Base-by-base conservation (phyloP, 2,329 filamentous ascomycete genomes). In the Pseudocercospora fuligena region DNA sequence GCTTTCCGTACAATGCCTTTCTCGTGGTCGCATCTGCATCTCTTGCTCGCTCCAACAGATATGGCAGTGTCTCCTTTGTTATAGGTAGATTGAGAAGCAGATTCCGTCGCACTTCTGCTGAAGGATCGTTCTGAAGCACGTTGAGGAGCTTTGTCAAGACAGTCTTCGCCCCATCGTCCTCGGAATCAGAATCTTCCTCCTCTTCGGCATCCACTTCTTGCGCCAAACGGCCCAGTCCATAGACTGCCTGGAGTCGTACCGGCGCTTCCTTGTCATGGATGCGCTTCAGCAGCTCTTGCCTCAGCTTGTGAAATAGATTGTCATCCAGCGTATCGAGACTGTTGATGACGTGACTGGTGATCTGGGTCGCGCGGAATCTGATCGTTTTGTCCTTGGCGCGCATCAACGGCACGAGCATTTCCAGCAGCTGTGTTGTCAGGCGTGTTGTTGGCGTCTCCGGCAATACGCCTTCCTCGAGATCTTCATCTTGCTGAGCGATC, bases 181-280 rank as follows among this genome's bases (percentile, higher is more conserved):
- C 89, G 64, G 90, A 88, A 66, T 89, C 90, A 43, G 89, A 89
- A 54, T 93, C 90, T 11, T 90, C 87, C 14, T 84, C 79, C 69
- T 92, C 87, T 40, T 85, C 86, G 72, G 88, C 88, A 11, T 88
- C 90, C 63, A 92, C 91, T 4, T 90, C 87, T 5, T 84, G 85
- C 16, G 93, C 92, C 60, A 98, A 84, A 33, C 93, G 87, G 6
- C 92, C 92, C n/a, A 99, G 85, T 4, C 94, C 94, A 69, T 97
- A 85, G 0, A 97, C 93, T 6, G 95, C 95, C 78, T 99, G 95
- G 5, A 95, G 90, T 66, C 95, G 89, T 8, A 99, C 93, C 77
- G 94, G 92, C 6, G 93, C 88, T 78, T 99, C 95, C 80, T 97
- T 98, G 80, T 99, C 95, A 71, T 93, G 89, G 60, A 98, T 90